Evolutionary conservation across 2,329 filamentous ascomycete species (phyloP), one percentile per base, ranked within the genome.

Genomic region (Aspergillus pseudonomiae): DNA sequence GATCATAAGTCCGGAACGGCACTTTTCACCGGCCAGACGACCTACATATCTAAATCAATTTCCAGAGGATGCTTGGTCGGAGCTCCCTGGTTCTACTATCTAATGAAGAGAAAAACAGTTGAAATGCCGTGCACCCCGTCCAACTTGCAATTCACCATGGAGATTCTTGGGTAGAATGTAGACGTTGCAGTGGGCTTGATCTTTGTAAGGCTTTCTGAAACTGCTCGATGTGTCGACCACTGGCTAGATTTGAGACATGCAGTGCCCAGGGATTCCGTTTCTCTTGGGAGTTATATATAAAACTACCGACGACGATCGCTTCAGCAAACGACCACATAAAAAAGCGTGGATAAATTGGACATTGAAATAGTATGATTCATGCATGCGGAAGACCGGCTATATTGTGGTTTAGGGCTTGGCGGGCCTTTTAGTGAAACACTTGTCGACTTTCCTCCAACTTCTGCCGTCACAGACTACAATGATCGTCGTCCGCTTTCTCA

Each of bases 31-130:
- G 65, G 64, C 69, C 63, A 68, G 68, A 73, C 69, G 73, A 75
- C 72, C 73, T 75, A 72, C 72, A 71, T 67, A 61, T 73, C 68
- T 55, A 67, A 67, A 69, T 67, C 64, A 63, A 69, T 62, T 70
- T 63, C 67, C 64, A 61, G 69, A 43, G 70, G 63, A 53, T 54
- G 68, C 69, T 73, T 74, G 70, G 71, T 73, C 73, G 72, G 72
- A 66, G 74, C 72, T 70, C 71, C 68, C 66, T 62, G 61, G 69
- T 68, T 70, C 65, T 73, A 76, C 71, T 74, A 65, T 67, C 68
- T 69, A 76, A 77, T 72, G 63, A 73, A 75, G 61, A 63, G 64
- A 76, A 77, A 77, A 77, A 76, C 73, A 77, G 74, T 76, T 76
- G 73, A 77, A 77, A 65, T 70, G 68, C 67, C 65, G 69, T 71